Conservation (phyloP, 345 rosid species). For the Citrus trifoliata region DNA sequence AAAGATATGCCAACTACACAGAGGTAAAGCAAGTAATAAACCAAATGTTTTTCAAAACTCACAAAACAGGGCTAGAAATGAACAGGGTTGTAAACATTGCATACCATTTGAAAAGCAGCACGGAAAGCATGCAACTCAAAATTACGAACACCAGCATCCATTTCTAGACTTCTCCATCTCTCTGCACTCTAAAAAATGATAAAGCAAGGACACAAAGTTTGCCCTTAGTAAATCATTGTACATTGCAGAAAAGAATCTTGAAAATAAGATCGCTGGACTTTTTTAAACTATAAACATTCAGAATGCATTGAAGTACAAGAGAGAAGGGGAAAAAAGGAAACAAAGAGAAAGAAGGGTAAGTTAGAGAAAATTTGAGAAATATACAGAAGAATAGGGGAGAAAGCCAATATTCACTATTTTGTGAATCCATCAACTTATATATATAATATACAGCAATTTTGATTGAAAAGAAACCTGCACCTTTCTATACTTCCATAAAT, state of each 20-base stretch:
- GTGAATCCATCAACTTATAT: not conserved
- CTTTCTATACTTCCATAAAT: not conserved
- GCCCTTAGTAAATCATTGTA: too few relatives aligned
- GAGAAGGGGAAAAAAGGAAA: not conserved
- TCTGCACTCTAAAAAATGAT: slow-evolving; percentile 73
- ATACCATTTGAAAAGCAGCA: slow-evolving; percentile 94
- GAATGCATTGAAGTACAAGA: not conserved
- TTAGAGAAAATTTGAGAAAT: not conserved
- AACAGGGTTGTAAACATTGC: not conserved
- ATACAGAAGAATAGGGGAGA: not conserved
- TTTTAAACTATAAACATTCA: not conserved
- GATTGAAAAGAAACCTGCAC: not conserved
- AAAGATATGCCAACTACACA: not conserved
- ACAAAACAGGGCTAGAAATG: not conserved
- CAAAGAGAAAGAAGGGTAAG: not conserved
- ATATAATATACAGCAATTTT: not conserved
- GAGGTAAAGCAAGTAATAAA: not conserved
- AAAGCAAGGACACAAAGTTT: not conserved
- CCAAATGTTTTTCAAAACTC: not conserved
- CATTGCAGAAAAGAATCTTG: not conserved
- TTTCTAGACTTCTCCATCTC: slow-evolving; percentile 73
- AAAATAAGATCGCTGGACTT: not conserved
- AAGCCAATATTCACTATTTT: not conserved
- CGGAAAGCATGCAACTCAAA: slow-evolving; percentile 90
- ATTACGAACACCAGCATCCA: slow-evolving; percentile 75